A percentile compares a stretch with the other conserved stretches of the same genome.
These are phyloP conservation scores for Coffea canephora DNA, from an alignment of 257 asterid species.

Conservation along the genomic window DNA sequence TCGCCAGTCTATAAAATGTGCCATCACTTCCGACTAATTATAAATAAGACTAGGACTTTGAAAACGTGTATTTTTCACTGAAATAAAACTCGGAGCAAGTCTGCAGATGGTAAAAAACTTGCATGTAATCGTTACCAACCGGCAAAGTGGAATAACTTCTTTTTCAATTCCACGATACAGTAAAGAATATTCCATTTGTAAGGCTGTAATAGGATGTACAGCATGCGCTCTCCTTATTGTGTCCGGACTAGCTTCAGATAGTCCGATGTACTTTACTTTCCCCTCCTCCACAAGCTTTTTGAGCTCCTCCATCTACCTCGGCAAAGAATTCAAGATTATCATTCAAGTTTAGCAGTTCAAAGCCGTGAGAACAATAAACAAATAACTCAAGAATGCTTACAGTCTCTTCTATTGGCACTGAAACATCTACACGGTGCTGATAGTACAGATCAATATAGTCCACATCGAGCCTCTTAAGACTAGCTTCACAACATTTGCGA, in stretches of 20 bases:
- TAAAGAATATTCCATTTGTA: slow-evolving; percentile 63
- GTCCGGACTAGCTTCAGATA: slow-evolving; percentile 52
- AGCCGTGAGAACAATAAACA: background rate
- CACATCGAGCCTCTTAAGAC: slow-evolving; percentile 47
- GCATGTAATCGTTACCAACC: slow-evolving; percentile 18
- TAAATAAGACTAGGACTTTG: background rate
- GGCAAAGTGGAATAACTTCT: slow-evolving; percentile 52
- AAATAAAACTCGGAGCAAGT: no score
- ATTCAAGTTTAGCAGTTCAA: no score
- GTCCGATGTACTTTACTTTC: slow-evolving; percentile 46
- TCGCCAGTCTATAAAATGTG: no score
- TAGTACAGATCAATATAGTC: slow-evolving; percentile 58
- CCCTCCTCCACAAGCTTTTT: slow-evolving; percentile 62
- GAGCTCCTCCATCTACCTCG: slow-evolving; percentile 43
- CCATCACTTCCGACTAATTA: no score
- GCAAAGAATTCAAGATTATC: background rate
- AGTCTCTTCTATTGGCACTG: slow-evolving; percentile 60
- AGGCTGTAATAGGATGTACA: slow-evolving; percentile 52
- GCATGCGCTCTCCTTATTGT: slow-evolving; percentile 58
- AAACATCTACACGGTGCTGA: slow-evolving; percentile 41
- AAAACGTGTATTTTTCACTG: no score
- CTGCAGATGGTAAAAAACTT: no score
- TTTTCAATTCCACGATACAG: slow-evolving; percentile 56
- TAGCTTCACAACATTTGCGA: slow-evolving; percentile 47
- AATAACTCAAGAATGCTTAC: slow-evolving; percentile 24